phyloP scores from a whole-genome alignment of 148 eudicot genomes.

The Rhododendron mucronatum region DNA sequence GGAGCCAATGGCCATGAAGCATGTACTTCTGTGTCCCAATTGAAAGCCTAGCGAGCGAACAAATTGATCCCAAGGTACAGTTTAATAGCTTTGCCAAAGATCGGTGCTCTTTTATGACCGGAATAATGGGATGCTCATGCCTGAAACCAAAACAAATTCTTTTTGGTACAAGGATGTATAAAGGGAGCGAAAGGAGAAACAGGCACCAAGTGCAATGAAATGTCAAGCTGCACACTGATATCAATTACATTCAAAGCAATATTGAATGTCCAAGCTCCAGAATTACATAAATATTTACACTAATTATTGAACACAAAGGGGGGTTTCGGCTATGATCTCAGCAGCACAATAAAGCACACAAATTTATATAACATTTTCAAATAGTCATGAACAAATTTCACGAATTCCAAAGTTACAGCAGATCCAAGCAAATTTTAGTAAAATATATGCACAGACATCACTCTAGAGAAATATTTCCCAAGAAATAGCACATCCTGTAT shows the following conservation, averaged over 20 bases:
- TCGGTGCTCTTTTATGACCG: conserved; percentile 91
- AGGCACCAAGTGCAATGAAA: not conserved
- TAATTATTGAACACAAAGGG: not conserved
- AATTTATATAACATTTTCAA: not conserved
- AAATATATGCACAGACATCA: not conserved
- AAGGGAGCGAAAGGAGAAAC: not conserved
- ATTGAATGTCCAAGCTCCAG: not conserved
- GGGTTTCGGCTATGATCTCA: not conserved
- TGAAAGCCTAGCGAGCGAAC: conserved; percentile 78
- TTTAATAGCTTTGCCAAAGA: conserved; percentile 85
- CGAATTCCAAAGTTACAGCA: not conserved
- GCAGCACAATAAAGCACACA: not conserved
- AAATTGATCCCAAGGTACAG: conserved; percentile 86
- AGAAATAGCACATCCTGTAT: not conserved
- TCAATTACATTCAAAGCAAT: not conserved
- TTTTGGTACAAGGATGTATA: conserved; percentile 1
- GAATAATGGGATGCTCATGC: conserved; percentile 94
- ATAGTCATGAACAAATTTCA: not conserved
- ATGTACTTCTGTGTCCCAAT: conserved; percentile 74
- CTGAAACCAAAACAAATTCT: conserved; percentile 34
- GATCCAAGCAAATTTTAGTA: not conserved
- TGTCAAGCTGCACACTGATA: not conserved
- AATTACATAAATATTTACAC: not conserved
- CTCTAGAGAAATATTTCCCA: not conserved
- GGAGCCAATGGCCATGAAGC: conserved; percentile 96